Percentiles rank a stretch among this genome's conserved stretches.
These are phyloP conservation scores for Xylariomycetidae sp. DNA, from an alignment of 2,329 filamentous ascomycete genomes.

Conservation along the genomic window DNA sequence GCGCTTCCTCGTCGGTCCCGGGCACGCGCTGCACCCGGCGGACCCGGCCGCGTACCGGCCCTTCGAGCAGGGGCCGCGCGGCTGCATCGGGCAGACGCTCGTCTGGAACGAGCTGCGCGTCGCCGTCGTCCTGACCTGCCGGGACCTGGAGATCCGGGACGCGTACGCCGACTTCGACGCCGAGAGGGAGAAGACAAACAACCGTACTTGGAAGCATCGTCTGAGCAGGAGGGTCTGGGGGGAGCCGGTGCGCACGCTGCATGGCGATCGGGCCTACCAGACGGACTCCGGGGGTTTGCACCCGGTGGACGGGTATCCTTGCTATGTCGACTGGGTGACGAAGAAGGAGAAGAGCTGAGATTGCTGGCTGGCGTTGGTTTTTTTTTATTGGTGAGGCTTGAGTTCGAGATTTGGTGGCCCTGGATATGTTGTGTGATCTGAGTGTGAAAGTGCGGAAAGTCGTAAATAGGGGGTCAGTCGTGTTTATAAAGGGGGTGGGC, in stretches of 20 bases:
- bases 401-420: too few species aligned
- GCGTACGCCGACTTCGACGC: slow-evolving; percentile 7
- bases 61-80: slow-evolving; percentile 8
- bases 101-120: slow-evolving; percentile 3
- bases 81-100: slow-evolving; percentile 10
- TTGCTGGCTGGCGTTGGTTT: too few species aligned
- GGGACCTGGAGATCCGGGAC: slow-evolving; percentile 4
- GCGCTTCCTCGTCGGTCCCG: slow-evolving; percentile 4
- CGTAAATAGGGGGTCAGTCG: too few species aligned
- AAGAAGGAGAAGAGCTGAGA: too few species aligned
- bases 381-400: too few species aligned
- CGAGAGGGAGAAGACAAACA: too few species aligned
- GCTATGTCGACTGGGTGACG: slow-evolving; percentile 6
- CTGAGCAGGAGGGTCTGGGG: background rate
- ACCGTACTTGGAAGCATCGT: too few species aligned
- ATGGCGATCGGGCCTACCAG: slow-evolving; percentile 10
- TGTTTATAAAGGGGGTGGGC: too few species aligned
- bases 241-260: slow-evolving; percentile 1
- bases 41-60: slow-evolving; percentile 4
- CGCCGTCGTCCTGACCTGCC: slow-evolving; percentile 3
- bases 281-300: slow-evolving; percentile 6
- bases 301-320: slow-evolving; percentile 8
- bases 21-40: slow-evolving; percentile 2
- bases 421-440: too few species aligned
- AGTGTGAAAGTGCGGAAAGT: too few species aligned